Evolutionary conservation across 768 basidiomycete genomes (phyloP).

Genomic region (Trametes gibbosa): DNA sequence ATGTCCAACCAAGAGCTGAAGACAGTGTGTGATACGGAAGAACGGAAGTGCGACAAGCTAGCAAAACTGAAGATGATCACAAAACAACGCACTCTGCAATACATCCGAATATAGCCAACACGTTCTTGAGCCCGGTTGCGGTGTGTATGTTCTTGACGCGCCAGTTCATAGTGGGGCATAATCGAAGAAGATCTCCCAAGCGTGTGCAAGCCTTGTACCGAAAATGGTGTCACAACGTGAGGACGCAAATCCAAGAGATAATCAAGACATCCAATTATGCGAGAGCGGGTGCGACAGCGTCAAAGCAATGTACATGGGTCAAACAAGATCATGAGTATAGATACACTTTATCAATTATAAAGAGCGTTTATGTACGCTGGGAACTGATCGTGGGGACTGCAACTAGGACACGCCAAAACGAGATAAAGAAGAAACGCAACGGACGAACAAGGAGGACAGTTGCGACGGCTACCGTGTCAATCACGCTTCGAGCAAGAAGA

Average conservation of each 20-base stretch:
- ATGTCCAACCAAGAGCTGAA: neutral
- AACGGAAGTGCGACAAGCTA: neutral
- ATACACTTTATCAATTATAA: neutral
- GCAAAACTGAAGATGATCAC: neutral
- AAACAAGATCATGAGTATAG: neutral
- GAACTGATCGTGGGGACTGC: neutral
- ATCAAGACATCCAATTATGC: neutral
- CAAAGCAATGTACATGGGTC: constrained; percentile 1
- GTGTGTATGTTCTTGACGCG: neutral
- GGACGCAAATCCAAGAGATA: neutral
- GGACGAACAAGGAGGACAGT: neutral
- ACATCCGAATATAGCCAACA: neutral
- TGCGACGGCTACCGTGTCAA: neutral
- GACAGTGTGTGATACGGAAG: neutral
- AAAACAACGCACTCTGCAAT: neutral
- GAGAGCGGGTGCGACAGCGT: neutral
- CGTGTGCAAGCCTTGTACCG: neutral
- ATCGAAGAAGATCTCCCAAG: neutral
- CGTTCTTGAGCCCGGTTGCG: neutral
- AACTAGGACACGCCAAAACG: neutral
- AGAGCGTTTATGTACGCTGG: neutral
- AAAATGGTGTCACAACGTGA: neutral
- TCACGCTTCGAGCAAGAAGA: neutral
- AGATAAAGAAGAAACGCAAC: neutral
- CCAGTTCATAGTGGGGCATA: neutral